Base-by-base conservation (phyloP, 768 basidiomycete species). In the Russula lepida region DNA sequence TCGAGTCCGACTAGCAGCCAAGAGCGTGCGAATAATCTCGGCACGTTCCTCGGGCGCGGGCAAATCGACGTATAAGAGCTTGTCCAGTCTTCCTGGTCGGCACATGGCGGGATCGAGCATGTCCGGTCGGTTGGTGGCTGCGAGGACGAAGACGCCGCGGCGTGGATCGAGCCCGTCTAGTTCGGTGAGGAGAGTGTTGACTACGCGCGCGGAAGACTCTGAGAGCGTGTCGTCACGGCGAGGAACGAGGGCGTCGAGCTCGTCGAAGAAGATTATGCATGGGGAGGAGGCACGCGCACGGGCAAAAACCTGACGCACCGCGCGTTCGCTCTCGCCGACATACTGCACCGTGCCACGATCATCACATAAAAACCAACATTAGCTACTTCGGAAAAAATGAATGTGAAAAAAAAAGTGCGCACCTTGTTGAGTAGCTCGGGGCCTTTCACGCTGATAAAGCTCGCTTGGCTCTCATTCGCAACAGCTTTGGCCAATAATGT, bases 31-130 rank as follows among this genome's bases (percentile, higher is more conserved):
- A 50, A 94, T 71, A 62, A 98, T 95, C 71, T 97, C 94, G 6
- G 79, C 82, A 23, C 93, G 84, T 72, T 95, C 95, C 30, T 74
- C 69, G 0, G 84, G 64, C 0, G 78, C 75, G 23, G 94, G 95
- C 0, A 95, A 78, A 72, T 95, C 94, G 68, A 97, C 92, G 68
- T 94, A 98, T 46, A 97, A 79, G 6, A 95, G 80, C 71, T 97
- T 97, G 75, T 97, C 95, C 12, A 98, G 81, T 11, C 95, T 83
- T 0, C 95, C 94, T 0, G 95, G 95, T n/a, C 94, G 88, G 56
- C 92, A 91, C 93, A 95, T 95, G 7, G 95, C 94, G 0, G 94
- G 95, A 69, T 98, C 94, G 62, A 97, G 94, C 86, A 95, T 95
- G 75, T 98, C 93, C 1, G 94, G 94, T 13, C 94, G 79, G 72